Evolutionary conservation across 257 asterid genomes (phyloP), one percentile per base, ranked within the genome.

Genomic region (Solanum microdontum): DNA sequence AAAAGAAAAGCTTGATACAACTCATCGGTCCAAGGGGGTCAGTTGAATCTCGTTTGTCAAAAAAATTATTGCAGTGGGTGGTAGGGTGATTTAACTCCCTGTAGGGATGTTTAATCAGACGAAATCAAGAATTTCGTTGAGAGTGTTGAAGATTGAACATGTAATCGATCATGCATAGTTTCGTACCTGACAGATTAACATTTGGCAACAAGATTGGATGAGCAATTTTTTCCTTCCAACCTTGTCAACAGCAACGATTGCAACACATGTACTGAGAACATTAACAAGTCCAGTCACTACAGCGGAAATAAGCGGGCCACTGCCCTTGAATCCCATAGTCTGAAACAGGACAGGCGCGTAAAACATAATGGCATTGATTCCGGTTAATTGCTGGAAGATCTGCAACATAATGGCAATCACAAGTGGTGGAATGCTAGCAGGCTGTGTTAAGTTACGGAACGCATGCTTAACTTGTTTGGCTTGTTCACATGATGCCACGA

Each of bases 341-440:
- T 84, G 87, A n/a, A 88, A 88, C 4, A 88, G 51, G 68, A 88
- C 88, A 11, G 90, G 90, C 4, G 90, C 90, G 5, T 88, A 88
- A 69, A 88, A 88, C 87, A 88, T 75, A 58, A 88, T 88, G 43
- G 90, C 87, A 4, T 88, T 88, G 12, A 88, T 84, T 28, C 90
- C 90, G 11, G 90, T 88, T 39, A 88, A 40, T 32, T 70, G 88
- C 58, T 88, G 91, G 36, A 90, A 90, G 23, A 69, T 58, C 15
- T 85, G 91, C 39, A 90, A 60, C 21, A 43, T 13, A 1, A 86
- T 33, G 6, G 90, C 86, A 14, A 90, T 86, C 7, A 88, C 75
- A 37, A 90, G 86, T 32, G 89, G 92, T 3, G 93, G 94, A 86
- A 90, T 83, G 77, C 90, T 88, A 26, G 79, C 34, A n/a, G 64